A percentile compares a stretch with the other conserved stretches of the same genome.
Evolutionary conservation across 2,329 filamentous ascomycete species (phyloP).

Genomic region (Botrytis elliptica): DNA sequence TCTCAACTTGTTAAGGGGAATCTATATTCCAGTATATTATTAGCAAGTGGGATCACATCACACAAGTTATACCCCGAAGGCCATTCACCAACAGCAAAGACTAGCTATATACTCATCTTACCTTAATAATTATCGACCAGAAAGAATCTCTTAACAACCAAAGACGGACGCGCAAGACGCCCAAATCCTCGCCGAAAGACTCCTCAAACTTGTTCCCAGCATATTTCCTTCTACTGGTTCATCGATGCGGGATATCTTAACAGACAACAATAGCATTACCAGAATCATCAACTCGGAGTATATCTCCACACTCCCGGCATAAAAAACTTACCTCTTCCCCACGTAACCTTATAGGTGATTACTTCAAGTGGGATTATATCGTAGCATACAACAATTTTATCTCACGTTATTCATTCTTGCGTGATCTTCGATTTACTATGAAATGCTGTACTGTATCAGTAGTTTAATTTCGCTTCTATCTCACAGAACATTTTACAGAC

Average conservation of each 20-base stretch:
- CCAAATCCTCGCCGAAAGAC: slow-evolving; percentile 33
- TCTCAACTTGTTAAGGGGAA: not conserved
- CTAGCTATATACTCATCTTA: slow-evolving; percentile 19
- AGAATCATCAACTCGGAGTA: slow-evolving; percentile 47
- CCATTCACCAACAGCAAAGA: slow-evolving; percentile 17
- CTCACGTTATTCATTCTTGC: too few species aligned
- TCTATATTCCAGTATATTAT: not conserved
- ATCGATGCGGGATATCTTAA: slow-evolving; percentile 43
- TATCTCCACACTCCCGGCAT: slow-evolving; percentile 43
- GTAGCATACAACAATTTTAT: too few species aligned
- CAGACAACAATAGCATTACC: slow-evolving; percentile 42
- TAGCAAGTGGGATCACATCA: not conserved
- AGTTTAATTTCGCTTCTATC: too few species aligned
- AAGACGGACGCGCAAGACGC: slow-evolving; percentile 35
- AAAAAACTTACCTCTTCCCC: slow-evolving; percentile 40
- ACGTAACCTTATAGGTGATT: not conserved
- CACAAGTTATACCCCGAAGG: slow-evolving; percentile 5
- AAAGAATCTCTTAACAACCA: slow-evolving; percentile 1
- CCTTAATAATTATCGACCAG: not conserved
- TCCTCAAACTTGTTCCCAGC: slow-evolving; percentile 38
- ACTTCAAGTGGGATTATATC: too few species aligned
- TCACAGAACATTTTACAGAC: too few species aligned
- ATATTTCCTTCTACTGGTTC: slow-evolving; percentile 42
- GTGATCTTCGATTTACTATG: too few species aligned
- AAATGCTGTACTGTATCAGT: too few species aligned